Percentiles rank a stretch among this genome's conserved stretches.
Conservation (phyloP, 805 yeast genomes). For the Wickerhamomyces strasburgensis region DNA sequence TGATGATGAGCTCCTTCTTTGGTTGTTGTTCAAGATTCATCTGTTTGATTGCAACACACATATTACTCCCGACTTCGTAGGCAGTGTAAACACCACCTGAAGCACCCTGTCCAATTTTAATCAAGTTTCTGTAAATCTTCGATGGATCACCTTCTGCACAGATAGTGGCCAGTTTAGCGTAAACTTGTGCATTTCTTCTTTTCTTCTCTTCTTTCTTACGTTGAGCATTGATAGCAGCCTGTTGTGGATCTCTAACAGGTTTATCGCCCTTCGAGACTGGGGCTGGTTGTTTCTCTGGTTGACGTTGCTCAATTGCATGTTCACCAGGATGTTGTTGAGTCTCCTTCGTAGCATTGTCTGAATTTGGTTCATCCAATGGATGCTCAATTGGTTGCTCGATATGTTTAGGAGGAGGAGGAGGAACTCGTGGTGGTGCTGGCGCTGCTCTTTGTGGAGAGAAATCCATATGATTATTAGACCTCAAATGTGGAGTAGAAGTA, state of each 20-base stretch:
- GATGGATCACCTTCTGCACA: constrained; percentile 87
- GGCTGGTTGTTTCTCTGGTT: constrained; percentile 16
- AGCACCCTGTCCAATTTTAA: constrained; percentile 96
- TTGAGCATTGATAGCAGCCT: constrained; percentile 52
- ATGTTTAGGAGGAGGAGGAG: constrained; percentile 25
- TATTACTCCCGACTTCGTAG: constrained; percentile 47
- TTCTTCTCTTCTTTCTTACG: constrained; percentile 77
- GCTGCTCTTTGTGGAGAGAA: constrained; percentile 24
- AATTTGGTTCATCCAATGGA: constrained; percentile 15
- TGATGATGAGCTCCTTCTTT: constrained; percentile 88
- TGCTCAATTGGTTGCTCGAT: constrained; percentile 7
- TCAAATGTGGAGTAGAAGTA: constrained; percentile 16
- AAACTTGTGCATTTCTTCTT: constrained; percentile 64
- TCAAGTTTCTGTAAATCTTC: constrained; percentile 56
- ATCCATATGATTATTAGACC: constrained; percentile 3
- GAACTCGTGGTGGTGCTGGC: constrained; percentile 25
- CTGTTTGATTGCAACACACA: constrained; percentile 88
- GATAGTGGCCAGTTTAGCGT: constrained; percentile 65
- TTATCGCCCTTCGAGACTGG: constrained; percentile 34
- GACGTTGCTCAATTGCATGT: constrained; percentile 2
- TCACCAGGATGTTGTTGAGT: constrained; percentile 4
- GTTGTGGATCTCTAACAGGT: constrained; percentile 42
- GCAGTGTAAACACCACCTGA: constrained; percentile 97
- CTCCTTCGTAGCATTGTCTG: constrained; percentile 1
- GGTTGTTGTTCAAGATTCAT: constrained; percentile 95